Evolutionary conservation across 2,329 filamentous ascomycete genomes (phyloP).

Genomic region (Colletotrichum plurivorum): DNA sequence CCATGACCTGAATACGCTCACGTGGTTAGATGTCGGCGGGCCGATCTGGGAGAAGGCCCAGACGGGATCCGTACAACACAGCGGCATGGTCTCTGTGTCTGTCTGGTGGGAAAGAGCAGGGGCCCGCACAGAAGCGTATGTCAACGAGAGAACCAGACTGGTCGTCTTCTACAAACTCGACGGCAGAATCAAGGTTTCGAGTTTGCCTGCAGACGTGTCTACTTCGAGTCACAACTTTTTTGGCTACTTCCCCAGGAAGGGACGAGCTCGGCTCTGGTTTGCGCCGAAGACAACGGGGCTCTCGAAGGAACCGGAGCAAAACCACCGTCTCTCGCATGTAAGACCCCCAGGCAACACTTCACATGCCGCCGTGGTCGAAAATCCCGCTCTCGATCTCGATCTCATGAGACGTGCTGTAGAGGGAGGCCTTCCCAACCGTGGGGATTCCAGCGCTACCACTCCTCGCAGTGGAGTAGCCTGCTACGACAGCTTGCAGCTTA

Average conservation of each 20-base stretch:
- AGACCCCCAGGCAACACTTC: not conserved
- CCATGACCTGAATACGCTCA: not conserved
- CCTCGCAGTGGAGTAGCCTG: not conserved
- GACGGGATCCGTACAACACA: not conserved
- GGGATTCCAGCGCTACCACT: not conserved
- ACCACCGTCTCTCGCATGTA: not conserved
- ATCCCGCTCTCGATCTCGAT: not conserved
- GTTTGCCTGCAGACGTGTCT: slow-evolving; percentile 4
- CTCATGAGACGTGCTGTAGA: not conserved
- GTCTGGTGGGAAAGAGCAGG: slow-evolving; percentile 19
- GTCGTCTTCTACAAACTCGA: slow-evolving; percentile 8
- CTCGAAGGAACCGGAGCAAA: not conserved
- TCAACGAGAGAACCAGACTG: slow-evolving; percentile 1
- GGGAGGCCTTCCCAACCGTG: not conserved
- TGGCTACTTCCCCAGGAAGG: slow-evolving; percentile 11
- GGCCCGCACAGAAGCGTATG: not conserved
- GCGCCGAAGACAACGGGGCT: not conserved
- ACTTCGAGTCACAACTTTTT: slow-evolving; percentile 15
- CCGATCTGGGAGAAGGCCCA: not conserved
- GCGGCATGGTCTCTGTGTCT: not conserved
- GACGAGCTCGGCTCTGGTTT: slow-evolving; percentile 11
- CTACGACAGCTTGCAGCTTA: not conserved
- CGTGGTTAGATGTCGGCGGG: slow-evolving; percentile 8
- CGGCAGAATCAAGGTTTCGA: not conserved
- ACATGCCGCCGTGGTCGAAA: not conserved